phyloP scores from a whole-genome alignment of 805 yeast genomes.

The Kluyveromyces siamensis region DNA sequence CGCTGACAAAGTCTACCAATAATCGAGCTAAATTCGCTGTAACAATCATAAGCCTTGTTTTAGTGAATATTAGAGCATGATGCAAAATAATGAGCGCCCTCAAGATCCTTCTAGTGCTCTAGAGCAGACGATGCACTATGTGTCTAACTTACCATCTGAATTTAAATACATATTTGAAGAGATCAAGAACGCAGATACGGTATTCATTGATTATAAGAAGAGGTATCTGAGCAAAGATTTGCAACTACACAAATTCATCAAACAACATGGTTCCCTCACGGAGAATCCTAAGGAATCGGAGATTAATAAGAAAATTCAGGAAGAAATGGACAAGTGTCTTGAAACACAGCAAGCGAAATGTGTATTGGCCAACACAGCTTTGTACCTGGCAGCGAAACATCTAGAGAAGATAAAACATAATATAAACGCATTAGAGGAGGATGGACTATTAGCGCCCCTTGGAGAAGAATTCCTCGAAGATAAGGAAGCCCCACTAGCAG shows the following conservation, averaged over 20 bases:
- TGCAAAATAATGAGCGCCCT: not conserved
- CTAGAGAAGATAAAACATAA: conserved; percentile 64
- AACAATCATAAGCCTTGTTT: too few relatives aligned
- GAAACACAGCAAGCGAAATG: conserved; percentile 70
- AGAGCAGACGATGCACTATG: conserved; percentile 62
- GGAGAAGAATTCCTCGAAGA: conserved; percentile 37
- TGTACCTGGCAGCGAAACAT: conserved; percentile 70
- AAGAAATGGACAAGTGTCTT: conserved; percentile 52
- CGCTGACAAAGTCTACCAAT: too few relatives aligned
- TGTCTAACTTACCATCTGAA: conserved; percentile 84
- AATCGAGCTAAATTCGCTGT: too few relatives aligned
- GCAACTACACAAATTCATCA: conserved; percentile 74
- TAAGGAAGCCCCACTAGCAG: conserved; percentile 21
- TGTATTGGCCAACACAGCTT: conserved; percentile 71
- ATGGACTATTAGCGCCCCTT: conserved; percentile 64
- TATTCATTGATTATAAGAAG: conserved; percentile 55
- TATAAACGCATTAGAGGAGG: conserved; percentile 64
- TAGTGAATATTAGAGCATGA: not conserved
- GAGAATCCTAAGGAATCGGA: conserved; percentile 76
- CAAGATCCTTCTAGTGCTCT: conserved; percentile 89
- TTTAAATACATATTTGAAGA: conserved; percentile 74
- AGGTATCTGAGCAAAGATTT: conserved; percentile 63
- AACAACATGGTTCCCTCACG: conserved; percentile 71
- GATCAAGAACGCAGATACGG: conserved; percentile 58
- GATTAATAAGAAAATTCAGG: conserved; percentile 54